Base-by-base conservation (phyloP, 2,329 filamentous ascomycete genomes). In the Colletotrichum phormii region DNA sequence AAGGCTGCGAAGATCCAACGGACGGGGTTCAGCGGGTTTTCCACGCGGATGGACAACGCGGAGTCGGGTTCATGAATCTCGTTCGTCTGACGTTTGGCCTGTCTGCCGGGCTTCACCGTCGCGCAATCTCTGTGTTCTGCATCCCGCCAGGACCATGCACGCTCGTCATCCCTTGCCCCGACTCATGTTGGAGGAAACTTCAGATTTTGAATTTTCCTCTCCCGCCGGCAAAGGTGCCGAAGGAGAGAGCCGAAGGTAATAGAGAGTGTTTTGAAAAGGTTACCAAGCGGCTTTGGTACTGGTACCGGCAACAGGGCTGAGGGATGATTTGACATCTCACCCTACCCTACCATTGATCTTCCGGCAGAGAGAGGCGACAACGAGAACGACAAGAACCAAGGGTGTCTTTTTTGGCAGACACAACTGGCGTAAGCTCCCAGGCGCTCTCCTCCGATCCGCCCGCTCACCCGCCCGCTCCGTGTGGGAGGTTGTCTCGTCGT, bases 41-140 rank as follows among this genome's bases (percentile, higher is more conserved):
- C 62, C 31, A 24, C 37, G 55, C 24, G 29, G 49, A 42, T 12
- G 24, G n/a, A 22, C 5, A 31, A 37, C 24, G 18, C 60, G 66
- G 60, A 22, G 46, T 60, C 60, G 66, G 66, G 15, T 49, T 54
- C 55, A 49, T 64, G 24, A 70, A 54, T 60, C 29, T 69, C 35
- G 55, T 64, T 72, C 66, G 70, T 72, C 70, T 55, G 66, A 72
- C 59, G 26, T 71, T 26, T 35, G 22, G n/a, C 26, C 26, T 61
- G 35, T 15, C 26, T 63, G 26, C 58, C 18, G 33, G 51, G 53
- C 66, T 59, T 60, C 54, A 22, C 35, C n/a, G 55, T 31, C 18
- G 64, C 18, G 35, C 24, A 49, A 55, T 29, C 8, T 63, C 13
- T 64, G 29, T 18, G n/a, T 31, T 53, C 33, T 46, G 31, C 64